phyloP scores from a whole-genome alignment of 2,329 filamentous ascomycete species.

The Stylonectria norvegica region DNA sequence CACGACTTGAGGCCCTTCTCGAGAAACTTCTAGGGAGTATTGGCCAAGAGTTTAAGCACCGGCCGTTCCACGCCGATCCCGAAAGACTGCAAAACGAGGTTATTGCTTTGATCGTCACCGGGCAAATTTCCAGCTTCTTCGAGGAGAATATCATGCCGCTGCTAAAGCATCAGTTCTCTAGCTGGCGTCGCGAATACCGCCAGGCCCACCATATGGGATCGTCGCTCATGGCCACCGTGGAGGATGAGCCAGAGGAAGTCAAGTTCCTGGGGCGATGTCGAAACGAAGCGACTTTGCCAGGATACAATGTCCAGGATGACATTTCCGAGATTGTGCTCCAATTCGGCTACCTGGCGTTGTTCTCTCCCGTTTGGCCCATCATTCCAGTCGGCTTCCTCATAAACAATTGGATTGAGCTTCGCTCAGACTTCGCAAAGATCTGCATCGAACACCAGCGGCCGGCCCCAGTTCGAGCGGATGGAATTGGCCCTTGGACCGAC shows the following conservation, averaged over 20 bases:
- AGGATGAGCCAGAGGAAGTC: slow-evolving; percentile 61
- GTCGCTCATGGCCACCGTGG: slow-evolving; percentile 43
- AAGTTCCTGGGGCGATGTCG: slow-evolving; percentile 62
- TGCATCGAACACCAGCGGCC: slow-evolving; percentile 71
- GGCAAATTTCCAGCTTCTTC: slow-evolving; percentile 67
- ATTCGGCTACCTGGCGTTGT: slow-evolving; percentile 71
- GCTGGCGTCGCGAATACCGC: slow-evolving; percentile 42
- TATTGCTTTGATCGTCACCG: slow-evolving; percentile 71
- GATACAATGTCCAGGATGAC: slow-evolving; percentile 71
- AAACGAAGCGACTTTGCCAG: slow-evolving; percentile 62
- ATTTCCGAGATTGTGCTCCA: slow-evolving; percentile 70
- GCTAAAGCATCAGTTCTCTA: slow-evolving; percentile 56
- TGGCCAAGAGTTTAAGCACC: slow-evolving; percentile 49
- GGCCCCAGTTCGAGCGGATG: slow-evolving; percentile 64
- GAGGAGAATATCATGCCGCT: slow-evolving; percentile 70
- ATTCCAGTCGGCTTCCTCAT: slow-evolving; percentile 69
- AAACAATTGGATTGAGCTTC: slow-evolving; percentile 76
- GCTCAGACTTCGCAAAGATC: slow-evolving; percentile 74
- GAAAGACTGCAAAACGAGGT: slow-evolving; percentile 67
- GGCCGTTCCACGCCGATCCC: slow-evolving; percentile 61
- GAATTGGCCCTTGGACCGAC: slow-evolving; percentile 71
- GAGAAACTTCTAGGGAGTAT: slow-evolving; percentile 44
- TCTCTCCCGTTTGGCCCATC: slow-evolving; percentile 73
- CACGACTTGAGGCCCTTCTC: slow-evolving; percentile 60
- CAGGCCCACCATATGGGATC: slow-evolving; percentile 36